A percentile compares a stretch with the other conserved stretches of the same genome.
These are phyloP conservation scores for Annulohypoxylon bovei DNA, from an alignment of 495 filamentous ascomycete species.

Conservation along the genomic window DNA sequence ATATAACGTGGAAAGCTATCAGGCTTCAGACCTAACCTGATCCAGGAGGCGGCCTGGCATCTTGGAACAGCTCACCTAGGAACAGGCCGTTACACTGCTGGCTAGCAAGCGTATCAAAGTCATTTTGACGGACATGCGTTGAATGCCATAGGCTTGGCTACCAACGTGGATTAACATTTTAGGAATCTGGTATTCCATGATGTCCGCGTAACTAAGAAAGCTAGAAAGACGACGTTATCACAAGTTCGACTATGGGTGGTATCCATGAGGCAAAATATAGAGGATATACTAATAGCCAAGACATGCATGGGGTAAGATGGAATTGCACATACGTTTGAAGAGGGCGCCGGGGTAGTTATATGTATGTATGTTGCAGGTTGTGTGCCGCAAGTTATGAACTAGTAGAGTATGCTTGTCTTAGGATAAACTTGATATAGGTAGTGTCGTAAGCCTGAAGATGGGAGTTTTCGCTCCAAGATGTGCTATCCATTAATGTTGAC, in stretches of 20 bases:
- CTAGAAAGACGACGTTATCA: not conserved
- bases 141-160: not conserved
- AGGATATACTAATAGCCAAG: not conserved
- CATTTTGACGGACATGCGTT: not conserved
- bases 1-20: not conserved
- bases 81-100: not conserved
- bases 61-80: not conserved
- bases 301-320: not conserved
- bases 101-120: not conserved
- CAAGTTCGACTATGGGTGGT: not conserved
- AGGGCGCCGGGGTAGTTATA: not conserved
- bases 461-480: no score
- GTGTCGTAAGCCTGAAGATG: no score
- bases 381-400: no score
- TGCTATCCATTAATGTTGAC: no score
- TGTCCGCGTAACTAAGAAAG: not conserved
- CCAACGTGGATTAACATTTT: not conserved
- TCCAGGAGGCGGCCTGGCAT: not conserved
- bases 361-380: not conserved
- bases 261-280: not conserved
- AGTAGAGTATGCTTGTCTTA: no score
- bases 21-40: not conserved
- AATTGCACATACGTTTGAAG: not conserved
- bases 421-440: no score
- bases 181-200: not conserved